Conservation (phyloP, 225 moss, liverwort and hornwort species). For the Sphagnum tenellum region DNA sequence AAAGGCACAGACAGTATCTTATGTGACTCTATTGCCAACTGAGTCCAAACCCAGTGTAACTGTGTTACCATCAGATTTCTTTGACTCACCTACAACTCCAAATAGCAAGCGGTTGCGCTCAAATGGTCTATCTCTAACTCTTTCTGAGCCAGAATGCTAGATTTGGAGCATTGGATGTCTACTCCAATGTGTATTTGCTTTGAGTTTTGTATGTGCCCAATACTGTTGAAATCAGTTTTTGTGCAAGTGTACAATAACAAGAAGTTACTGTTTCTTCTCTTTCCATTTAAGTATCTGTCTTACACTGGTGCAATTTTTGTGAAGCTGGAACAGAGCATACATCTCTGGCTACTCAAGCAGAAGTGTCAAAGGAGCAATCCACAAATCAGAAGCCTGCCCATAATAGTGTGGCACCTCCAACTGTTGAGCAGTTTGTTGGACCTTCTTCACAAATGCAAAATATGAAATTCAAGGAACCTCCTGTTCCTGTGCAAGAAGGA, state of each 20-base stretch:
- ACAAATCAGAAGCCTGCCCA: slow-evolving; percentile 8
- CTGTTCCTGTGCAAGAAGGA: slow-evolving; percentile 14
- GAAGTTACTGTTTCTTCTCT: neutral
- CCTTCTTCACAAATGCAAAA: neutral
- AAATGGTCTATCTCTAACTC: slow-evolving; percentile 16
- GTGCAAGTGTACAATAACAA: slow-evolving; percentile 1
- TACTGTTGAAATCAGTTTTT: neutral
- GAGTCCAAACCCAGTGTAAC: slow-evolving; percentile 14
- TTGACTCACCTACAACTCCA: slow-evolving; percentile 30
- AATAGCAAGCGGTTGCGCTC: slow-evolving; percentile 36
- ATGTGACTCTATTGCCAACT: slow-evolving; percentile 5
- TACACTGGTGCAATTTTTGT: neutral
- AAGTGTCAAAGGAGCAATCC: slow-evolving; percentile 6
- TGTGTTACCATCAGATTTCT: slow-evolving; percentile 39
- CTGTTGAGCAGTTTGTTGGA: no score
- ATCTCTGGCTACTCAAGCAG: slow-evolving; percentile 11
- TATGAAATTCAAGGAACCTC: slow-evolving; percentile 12
- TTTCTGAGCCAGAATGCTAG: neutral
- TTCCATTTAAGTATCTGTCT: neutral
- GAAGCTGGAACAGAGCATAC: slow-evolving; percentile 22
- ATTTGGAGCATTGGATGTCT: no score
- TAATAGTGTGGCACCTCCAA: slow-evolving; percentile 7
- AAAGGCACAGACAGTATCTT: neutral
- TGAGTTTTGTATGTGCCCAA: neutral
- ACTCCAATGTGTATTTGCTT: neutral